Evolutionary conservation across 2,329 filamentous ascomycete genomes (phyloP), one percentile per base, ranked within the genome.

Genomic region (Coleophoma eucalyptorum): DNA sequence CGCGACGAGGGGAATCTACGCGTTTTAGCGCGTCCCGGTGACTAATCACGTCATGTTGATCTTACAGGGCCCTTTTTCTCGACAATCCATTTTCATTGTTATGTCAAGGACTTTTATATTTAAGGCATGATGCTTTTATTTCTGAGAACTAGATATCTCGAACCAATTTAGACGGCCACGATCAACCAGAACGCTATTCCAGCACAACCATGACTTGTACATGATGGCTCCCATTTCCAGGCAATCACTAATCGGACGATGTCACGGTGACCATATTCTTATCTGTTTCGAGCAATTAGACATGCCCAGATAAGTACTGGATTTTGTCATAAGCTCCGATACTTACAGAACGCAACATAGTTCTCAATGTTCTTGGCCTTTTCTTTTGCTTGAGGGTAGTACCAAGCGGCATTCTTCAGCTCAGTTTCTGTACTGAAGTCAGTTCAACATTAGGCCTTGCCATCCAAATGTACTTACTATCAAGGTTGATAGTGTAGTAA

Each of bases 301-400:
- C 12, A n/a, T 31, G 12, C 11, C 16, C 42, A 15, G 31, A 7
- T n/a, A n/a, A 44, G 18, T 26, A 13, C 10, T 31, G 16, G 8
- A 15, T 4, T 16, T 31, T n/a, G 16, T 21, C 7, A 15, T 15
- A 8, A n/a, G 10, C 3, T 15, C 18, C 13, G 20, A 33, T 65
- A n/a, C 71, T 70, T 67, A 67, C 73, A 75, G 58, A 76, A 76
- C 16, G 73, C 73, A 52, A 76, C 71, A 62, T 70, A 68, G 18
- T 67, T 66, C 61, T 70, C 72, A 51, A 75, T 74, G 55, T 69
- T 68, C 38, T 62, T 62, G 42, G 70, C 72, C 53, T 66, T 69
- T 13, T 69, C 65, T 45, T 63, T 60, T 2, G 73, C 70, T 19
- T 69, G 55, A 1, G 72, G 67, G 49, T 76, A 76, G 50, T 69